Conservation (phyloP, 257 asterid species). For the Pogostemon cablin region DNA sequence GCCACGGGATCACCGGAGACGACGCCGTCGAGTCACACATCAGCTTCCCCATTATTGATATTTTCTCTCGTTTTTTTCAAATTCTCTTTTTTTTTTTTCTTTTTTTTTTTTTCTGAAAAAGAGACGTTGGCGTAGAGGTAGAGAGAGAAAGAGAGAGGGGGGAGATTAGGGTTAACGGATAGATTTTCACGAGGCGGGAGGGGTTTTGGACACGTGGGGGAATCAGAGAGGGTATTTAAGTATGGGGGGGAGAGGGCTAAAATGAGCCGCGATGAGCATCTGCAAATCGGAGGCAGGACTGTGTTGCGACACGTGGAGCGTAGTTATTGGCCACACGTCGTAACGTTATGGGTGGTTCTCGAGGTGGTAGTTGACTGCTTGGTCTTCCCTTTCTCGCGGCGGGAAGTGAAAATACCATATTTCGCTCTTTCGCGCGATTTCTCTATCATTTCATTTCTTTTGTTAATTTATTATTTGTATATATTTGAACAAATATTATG, state of each 20-base stretch:
- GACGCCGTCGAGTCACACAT: slow-evolving; percentile 90
- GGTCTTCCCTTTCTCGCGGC: background rate
- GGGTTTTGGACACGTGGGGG: slow-evolving; percentile 11
- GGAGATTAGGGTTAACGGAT: slow-evolving; percentile 59
- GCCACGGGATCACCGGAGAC: slow-evolving; percentile 84
- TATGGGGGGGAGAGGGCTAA: background rate
- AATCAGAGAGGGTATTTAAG: background rate
- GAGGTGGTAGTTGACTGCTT: background rate
- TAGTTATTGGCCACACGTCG: background rate
- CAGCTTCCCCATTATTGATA: slow-evolving; percentile 70
- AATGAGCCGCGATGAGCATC: background rate
- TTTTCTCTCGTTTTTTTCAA: background rate
- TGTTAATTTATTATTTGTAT: no score
- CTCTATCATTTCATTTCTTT: no score
- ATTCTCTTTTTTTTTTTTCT: background rate
- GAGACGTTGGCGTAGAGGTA: slow-evolving; percentile 44
- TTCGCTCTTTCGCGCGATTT: background rate
- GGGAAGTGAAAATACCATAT: background rate
- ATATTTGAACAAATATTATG: no score
- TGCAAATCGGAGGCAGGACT: background rate
- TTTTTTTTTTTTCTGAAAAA: slow-evolving; percentile 27
- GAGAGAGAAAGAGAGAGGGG: slow-evolving; percentile 15
- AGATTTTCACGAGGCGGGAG: slow-evolving; percentile 42
- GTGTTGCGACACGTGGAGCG: background rate
- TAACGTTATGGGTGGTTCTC: background rate